Percentiles rank a stretch among this genome's conserved stretches.
These are phyloP conservation scores for Gossypium raimondii DNA, from an alignment of 345 rosid genomes.

Conservation along the genomic window DNA sequence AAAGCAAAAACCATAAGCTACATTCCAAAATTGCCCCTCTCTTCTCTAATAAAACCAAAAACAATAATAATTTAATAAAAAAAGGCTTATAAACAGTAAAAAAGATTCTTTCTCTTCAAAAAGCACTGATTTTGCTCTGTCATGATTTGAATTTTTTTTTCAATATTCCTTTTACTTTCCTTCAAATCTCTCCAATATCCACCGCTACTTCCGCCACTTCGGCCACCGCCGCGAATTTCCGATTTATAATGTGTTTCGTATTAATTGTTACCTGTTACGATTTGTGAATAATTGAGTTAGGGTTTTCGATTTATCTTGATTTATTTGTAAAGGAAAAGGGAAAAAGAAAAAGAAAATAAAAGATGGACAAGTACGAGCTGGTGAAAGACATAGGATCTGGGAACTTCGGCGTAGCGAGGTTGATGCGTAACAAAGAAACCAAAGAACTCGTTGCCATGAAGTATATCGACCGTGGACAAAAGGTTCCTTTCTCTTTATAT, in stretches of 20 bases:
- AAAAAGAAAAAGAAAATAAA: neutral
- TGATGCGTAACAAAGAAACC: slow-evolving; percentile 71
- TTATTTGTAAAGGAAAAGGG: neutral
- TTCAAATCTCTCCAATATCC: slow-evolving; percentile 25
- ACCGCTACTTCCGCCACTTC: neutral
- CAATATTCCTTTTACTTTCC: slow-evolving; percentile 23
- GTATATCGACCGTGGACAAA: slow-evolving; percentile 82
- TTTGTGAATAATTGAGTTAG: slow-evolving; percentile 9
- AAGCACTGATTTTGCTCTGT: neutral
- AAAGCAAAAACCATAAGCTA: too few species aligned
- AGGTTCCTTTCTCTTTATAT: slow-evolving; percentile 32
- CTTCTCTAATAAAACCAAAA: neutral
- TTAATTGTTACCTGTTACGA: neutral
- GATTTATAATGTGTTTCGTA: neutral
- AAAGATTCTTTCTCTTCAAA: neutral
- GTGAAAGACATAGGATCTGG: slow-evolving; percentile 88
- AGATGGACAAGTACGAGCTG: slow-evolving; percentile 81
- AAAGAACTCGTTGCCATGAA: slow-evolving; percentile 87
- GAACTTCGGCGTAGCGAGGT: slow-evolving; percentile 87
- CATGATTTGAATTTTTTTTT: neutral
- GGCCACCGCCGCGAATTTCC: neutral
- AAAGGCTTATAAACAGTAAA: neutral
- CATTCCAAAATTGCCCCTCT: neutral
- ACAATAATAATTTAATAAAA: neutral
- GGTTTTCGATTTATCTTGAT: neutral